A percentile compares a stretch with the other conserved stretches of the same genome.
Evolutionary conservation across 2,329 filamentous ascomycete species (phyloP).

Genomic region (Incumbomyces lentus): DNA sequence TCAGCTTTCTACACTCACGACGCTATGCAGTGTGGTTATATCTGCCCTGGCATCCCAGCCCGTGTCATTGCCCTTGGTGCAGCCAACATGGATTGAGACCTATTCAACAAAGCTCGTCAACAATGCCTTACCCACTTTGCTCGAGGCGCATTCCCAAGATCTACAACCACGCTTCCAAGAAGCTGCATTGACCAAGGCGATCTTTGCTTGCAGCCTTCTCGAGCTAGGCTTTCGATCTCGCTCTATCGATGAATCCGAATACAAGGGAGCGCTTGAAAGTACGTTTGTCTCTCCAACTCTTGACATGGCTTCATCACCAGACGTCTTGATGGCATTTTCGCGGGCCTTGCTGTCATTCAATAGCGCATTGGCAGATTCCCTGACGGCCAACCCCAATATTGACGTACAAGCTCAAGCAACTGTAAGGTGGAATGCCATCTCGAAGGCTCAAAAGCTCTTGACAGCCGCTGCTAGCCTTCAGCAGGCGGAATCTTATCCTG

Average conservation of each 20-base stretch:
- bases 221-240: slow-evolving; percentile 47
- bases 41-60: slow-evolving; percentile 18
- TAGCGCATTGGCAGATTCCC: slow-evolving; percentile 33
- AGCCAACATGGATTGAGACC: slow-evolving; percentile 49
- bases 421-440: slow-evolving; percentile 44
- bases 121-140: slow-evolving; percentile 44
- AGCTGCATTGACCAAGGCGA: slow-evolving; percentile 44
- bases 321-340: slow-evolving; percentile 44
- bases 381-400: slow-evolving; percentile 18
- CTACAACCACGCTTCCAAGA: slow-evolving; percentile 34
- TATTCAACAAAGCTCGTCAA: slow-evolving; percentile 44
- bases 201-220: slow-evolving; percentile 46
- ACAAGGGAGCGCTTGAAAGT: slow-evolving; percentile 35
- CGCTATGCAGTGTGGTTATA: slow-evolving; percentile 39
- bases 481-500: background rate
- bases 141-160: slow-evolving; percentile 30
- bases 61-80: slow-evolving; percentile 24
- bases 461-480: slow-evolving; percentile 43
- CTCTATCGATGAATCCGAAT: slow-evolving; percentile 42
- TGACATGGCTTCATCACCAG: slow-evolving; percentile 35
- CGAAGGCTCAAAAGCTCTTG: slow-evolving; percentile 32
- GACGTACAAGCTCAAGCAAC: slow-evolving; percentile 22
- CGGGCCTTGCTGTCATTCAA: slow-evolving; percentile 47
- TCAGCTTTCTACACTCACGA: slow-evolving; percentile 47
- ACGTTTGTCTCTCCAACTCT: slow-evolving; percentile 31